A percentile compares a stretch with the other conserved stretches of the same genome.
Evolutionary conservation across 176 grass and related monocot genomes (phyloP).

Genomic region (Oryza coarctata): DNA sequence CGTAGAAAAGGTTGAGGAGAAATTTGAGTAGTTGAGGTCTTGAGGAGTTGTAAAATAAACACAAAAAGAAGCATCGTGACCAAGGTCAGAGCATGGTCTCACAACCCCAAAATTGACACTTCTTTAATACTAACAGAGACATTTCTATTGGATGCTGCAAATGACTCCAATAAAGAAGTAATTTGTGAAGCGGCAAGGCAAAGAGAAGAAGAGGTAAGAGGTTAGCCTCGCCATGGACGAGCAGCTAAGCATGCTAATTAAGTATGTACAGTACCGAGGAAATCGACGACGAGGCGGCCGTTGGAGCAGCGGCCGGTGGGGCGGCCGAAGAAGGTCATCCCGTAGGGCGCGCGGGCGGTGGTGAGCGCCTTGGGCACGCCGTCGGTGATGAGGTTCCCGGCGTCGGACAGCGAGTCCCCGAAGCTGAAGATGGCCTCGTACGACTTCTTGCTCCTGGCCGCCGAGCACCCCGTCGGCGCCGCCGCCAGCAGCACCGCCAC

Average conservation of each 20-base stretch:
- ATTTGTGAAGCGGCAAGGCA: neutral
- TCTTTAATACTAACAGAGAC: conserved; percentile 17
- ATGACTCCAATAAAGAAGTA: neutral
- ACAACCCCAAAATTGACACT: conserved; percentile 27
- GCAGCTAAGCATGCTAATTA: neutral
- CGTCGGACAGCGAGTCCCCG: conserved; percentile 73
- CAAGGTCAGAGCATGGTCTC: conserved; percentile 45
- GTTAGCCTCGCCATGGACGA: conserved; percentile 7
- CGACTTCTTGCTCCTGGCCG: conserved; percentile 37
- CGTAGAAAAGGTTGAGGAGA: neutral
- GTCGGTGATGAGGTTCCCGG: conserved; percentile 64
- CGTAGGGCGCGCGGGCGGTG: conserved; percentile 48
- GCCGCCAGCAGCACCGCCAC: neutral
- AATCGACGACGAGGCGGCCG: conserved; percentile 67
- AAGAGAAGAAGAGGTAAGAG: neutral
- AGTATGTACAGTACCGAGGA: conserved; percentile 45
- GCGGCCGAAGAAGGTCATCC: conserved; percentile 59
- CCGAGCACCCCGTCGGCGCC: conserved; percentile 20
- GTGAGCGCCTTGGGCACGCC: conserved; percentile 53
- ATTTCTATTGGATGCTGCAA: neutral
- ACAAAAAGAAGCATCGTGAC: conserved; percentile 24
- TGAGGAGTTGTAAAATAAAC: conserved; percentile 4
- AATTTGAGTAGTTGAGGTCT: neutral
- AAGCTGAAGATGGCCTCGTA: conserved; percentile 75
- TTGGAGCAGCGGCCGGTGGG: conserved; percentile 75